Evolutionary conservation across 1,284 basidiomycete species (phyloP).

Genomic region (Rhodotorula sp.): DNA sequence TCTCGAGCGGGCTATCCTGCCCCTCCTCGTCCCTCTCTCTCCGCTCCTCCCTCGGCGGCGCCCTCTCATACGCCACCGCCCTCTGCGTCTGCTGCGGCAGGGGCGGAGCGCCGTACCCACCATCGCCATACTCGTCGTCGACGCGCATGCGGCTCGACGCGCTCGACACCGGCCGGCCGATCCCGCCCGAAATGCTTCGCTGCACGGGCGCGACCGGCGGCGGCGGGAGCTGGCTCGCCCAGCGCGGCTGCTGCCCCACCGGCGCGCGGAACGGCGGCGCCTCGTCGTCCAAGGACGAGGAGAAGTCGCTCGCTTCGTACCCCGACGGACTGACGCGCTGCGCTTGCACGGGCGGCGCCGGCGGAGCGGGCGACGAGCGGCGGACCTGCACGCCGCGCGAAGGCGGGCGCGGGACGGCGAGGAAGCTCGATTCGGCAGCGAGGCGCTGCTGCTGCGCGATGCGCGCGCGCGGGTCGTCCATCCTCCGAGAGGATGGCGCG

Average conservation of each 20-base stretch:
- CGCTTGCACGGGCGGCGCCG: not conserved
- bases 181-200: not conserved
- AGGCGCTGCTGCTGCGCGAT: not conserved
- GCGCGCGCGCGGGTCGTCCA: not conserved
- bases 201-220: not conserved
- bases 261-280: not conserved
- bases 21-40: not conserved
- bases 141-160: constrained; percentile 13
- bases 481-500: not conserved
- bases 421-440: not conserved
- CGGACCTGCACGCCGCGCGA: constrained; percentile 10
- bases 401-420: constrained; percentile 2
- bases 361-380: not conserved
- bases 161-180: constrained; percentile 14
- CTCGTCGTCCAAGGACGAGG: not conserved
- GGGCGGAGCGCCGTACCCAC: not conserved
- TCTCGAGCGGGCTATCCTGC: constrained; percentile 31
- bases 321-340: constrained; percentile 11
- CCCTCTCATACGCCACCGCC: not conserved
- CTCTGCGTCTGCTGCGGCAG: not conserved
- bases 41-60: not conserved
- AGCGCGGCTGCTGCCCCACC: not conserved
- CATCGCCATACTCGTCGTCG: not conserved
- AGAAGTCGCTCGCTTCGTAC: constrained; percentile 19
- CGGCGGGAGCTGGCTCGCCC: not conserved